phyloP scores from a whole-genome alignment of 345 rosid genomes.

The Corymbia maculata region DNA sequence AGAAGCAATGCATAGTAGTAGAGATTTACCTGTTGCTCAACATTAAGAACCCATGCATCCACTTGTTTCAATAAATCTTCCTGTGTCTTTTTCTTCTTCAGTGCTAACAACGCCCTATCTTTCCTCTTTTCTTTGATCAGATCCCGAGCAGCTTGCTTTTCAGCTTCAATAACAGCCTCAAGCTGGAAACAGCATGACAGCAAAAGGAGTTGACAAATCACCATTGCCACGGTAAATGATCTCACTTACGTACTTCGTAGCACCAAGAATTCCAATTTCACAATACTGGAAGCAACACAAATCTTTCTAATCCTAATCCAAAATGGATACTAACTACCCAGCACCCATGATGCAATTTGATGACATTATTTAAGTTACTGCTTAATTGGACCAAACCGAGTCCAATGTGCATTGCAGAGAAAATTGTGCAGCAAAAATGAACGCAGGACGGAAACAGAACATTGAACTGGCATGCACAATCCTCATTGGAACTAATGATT shows the following conservation, averaged over 20 bases:
- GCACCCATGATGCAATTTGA: background rate
- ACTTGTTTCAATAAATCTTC: conserved; percentile 91
- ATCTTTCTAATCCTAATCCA: background rate
- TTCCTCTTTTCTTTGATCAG: conserved; percentile 79
- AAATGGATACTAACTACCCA: background rate
- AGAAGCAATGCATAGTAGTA: background rate
- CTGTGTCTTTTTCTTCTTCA: conserved; percentile 93
- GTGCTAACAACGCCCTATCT: conserved; percentile 81
- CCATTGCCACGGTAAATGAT: background rate
- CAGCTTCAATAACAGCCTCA: conserved; percentile 76
- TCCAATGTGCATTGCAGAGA: background rate
- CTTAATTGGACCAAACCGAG: background rate
- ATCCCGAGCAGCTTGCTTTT: conserved; percentile 81
- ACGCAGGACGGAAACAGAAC: background rate
- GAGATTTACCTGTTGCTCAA: conserved; percentile 79
- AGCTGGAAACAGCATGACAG: conserved; percentile 32
- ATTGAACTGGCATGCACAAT: background rate
- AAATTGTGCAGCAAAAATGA: background rate
- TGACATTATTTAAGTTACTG: background rate
- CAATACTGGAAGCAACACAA: background rate
- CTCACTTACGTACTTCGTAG: background rate
- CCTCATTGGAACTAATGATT: background rate
- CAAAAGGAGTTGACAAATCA: background rate
- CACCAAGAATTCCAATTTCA: background rate
- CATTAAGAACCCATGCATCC: conserved; percentile 87